phyloP scores from a whole-genome alignment of 306 rosid species.

The Vigna hirtella region DNA sequence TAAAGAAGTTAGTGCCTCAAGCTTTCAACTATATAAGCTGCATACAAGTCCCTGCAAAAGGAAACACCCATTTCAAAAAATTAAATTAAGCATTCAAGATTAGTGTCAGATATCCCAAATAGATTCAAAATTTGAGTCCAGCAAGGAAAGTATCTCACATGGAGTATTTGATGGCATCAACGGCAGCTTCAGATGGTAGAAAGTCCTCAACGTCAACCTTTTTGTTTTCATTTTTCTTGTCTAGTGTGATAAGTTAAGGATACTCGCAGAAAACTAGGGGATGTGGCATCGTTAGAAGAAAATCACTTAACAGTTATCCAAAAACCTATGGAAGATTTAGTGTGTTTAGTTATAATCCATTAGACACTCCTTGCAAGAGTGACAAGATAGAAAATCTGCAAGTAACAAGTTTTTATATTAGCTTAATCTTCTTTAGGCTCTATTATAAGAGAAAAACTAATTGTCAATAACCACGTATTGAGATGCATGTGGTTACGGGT shows the following conservation, averaged over 20 bases:
- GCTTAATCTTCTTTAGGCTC: neutral
- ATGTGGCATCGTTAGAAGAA: slow-evolving; percentile 13
- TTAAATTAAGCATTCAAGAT: slow-evolving; percentile 9
- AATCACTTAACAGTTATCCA: slow-evolving; percentile 1
- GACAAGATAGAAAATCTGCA: neutral
- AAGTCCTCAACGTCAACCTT: slow-evolving; percentile 94
- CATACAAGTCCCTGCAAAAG: slow-evolving; percentile 87
- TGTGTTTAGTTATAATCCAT: neutral
- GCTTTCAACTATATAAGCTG: slow-evolving; percentile 90
- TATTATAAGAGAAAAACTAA: neutral
- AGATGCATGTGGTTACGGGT: slow-evolving; percentile 6
- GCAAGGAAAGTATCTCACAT: slow-evolving; percentile 63
- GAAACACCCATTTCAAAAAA: slow-evolving; percentile 24
- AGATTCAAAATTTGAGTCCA: neutral
- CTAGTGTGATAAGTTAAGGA: slow-evolving; percentile 66
- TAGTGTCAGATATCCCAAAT: slow-evolving; percentile 5
- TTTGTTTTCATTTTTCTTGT: slow-evolving; percentile 99
- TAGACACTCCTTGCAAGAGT: neutral
- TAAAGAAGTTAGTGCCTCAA: slow-evolving; percentile 74
- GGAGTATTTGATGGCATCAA: slow-evolving; percentile 85
- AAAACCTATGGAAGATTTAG: slow-evolving; percentile 5
- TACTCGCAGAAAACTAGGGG: slow-evolving; percentile 29
- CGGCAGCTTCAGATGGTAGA: slow-evolving; percentile 82
- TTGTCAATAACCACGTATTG: neutral
- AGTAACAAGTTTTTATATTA: neutral